Conservation (phyloP, 2,329 filamentous ascomycete genomes). For the Westerdykella aurantiaca region DNA sequence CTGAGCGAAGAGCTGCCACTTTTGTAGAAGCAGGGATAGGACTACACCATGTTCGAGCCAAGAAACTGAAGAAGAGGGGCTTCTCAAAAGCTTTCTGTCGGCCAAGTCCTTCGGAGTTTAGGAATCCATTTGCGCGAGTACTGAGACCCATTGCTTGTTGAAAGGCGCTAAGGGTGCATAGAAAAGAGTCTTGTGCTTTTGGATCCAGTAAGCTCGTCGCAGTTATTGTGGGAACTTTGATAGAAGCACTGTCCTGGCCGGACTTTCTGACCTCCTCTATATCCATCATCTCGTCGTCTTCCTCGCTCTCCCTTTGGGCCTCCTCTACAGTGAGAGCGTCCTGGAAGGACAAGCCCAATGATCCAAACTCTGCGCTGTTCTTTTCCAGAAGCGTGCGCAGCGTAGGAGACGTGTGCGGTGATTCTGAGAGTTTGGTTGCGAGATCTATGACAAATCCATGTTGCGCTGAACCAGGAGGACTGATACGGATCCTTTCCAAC, state of each 20-base stretch:
- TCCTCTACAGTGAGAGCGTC: slow-evolving; percentile 9
- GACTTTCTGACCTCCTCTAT: slow-evolving; percentile 43
- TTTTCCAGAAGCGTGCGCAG: slow-evolving; percentile 63
- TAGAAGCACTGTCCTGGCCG: slow-evolving; percentile 5
- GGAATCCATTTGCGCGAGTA: slow-evolving; percentile 38
- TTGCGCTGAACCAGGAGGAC: slow-evolving; percentile 20
- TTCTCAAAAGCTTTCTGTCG: slow-evolving; percentile 52
- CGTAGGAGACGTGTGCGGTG: slow-evolving; percentile 43
- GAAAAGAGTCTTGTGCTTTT: slow-evolving; percentile 18
- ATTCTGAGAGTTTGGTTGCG: slow-evolving; percentile 27
- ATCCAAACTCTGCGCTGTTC: slow-evolving; percentile 65
- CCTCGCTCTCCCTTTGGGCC: slow-evolving; percentile 19
- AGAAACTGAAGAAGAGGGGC: slow-evolving; percentile 68
- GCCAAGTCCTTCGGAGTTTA: slow-evolving; percentile 51
- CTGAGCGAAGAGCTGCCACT: slow-evolving; percentile 61
- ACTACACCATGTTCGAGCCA: slow-evolving; percentile 68
- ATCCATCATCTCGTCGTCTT: slow-evolving; percentile 45
- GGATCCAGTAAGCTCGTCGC: slow-evolving; percentile 24
- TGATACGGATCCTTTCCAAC: slow-evolving; percentile 46
- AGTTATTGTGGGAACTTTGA: slow-evolving; percentile 21
- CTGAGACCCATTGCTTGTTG: slow-evolving; percentile 22
- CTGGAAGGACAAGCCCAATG: slow-evolving; percentile 41
- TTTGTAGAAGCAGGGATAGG: slow-evolving; percentile 64
- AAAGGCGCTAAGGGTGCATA: slow-evolving; percentile 25
- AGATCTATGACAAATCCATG: slow-evolving; percentile 30